Conservation (phyloP, 805 yeast species). For the Debaryomyces maramus region DNA sequence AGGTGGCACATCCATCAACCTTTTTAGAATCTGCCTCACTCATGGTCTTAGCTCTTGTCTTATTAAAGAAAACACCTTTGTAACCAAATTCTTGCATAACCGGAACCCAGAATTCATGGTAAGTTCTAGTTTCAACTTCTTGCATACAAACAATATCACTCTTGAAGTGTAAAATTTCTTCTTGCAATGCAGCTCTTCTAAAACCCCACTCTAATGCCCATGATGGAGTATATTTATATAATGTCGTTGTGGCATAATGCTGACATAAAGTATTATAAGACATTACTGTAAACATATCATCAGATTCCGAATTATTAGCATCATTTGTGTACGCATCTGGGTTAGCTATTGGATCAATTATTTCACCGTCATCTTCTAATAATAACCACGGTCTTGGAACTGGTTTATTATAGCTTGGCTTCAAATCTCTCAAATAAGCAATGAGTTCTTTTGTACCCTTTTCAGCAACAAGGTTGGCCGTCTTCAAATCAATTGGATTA, state of each 20-base stretch:
- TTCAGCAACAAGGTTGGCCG: conserved; percentile 68
- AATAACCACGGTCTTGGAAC: conserved; percentile 82
- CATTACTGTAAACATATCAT: conserved; percentile 66
- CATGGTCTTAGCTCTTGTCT: conserved; percentile 93
- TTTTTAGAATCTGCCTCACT: conserved; percentile 73
- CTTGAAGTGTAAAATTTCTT: conserved; percentile 63
- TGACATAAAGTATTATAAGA: conserved; percentile 93
- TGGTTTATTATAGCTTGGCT: conserved; percentile 65
- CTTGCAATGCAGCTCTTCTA: conserved; percentile 72
- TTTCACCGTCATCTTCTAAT: conserved; percentile 75
- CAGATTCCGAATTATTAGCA: conserved; percentile 18
- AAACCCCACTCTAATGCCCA: conserved; percentile 97
- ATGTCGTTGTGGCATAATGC: conserved; percentile 87
- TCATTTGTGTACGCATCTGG: conserved; percentile 35
- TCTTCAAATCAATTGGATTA: conserved; percentile 70
- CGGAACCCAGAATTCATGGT: conserved; percentile 85
- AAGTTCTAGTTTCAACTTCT: conserved; percentile 88
- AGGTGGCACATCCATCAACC: conserved; percentile 98
- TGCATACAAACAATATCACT: conserved; percentile 89
- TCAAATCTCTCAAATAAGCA: conserved; percentile 76
- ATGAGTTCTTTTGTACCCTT: conserved; percentile 85
- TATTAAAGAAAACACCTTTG: conserved; percentile 77
- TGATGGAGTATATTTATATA: conserved; percentile 93
- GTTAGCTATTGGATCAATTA: conserved; percentile 33
- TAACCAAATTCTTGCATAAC: conserved; percentile 72